Percentiles rank a stretch among this genome's conserved stretches.
phyloP scores from a whole-genome alignment of 305 asterid species.

The Solanum hybrid region DNA sequence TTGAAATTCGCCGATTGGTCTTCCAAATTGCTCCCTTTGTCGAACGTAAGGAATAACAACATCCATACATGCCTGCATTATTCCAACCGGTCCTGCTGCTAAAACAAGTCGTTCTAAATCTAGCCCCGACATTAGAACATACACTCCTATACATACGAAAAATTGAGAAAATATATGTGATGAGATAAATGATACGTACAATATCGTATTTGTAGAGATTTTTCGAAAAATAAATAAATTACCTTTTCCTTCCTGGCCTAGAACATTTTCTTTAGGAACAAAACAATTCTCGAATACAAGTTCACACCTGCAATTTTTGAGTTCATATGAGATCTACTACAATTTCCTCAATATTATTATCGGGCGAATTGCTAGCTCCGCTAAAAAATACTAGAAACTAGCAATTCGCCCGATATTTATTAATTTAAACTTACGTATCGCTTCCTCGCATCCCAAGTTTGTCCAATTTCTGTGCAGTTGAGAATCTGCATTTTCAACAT shows the following conservation, averaged over 20 bases:
- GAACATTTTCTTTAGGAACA: slow-evolving; percentile 76
- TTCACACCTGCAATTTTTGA: slow-evolving; percentile 63
- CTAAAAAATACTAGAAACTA: neutral
- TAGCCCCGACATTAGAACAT: slow-evolving; percentile 90
- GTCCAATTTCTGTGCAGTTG: slow-evolving; percentile 93
- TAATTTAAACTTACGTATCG: slow-evolving; percentile 59
- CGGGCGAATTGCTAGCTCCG: neutral
- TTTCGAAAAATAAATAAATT: neutral
- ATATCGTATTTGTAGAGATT: neutral
- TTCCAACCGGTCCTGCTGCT: slow-evolving; percentile 93
- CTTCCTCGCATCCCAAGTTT: slow-evolving; percentile 98
- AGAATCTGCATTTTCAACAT: slow-evolving; percentile 54
- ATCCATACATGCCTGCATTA: slow-evolving; percentile 94
- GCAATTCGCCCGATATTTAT: neutral
- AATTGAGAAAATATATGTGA: neutral
- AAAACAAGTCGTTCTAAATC: slow-evolving; percentile 89
- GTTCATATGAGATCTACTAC: neutral
- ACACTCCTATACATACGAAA: slow-evolving; percentile 55
- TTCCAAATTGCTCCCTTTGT: slow-evolving; percentile 85
- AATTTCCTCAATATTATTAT: neutral
- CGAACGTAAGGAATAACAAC: slow-evolving; percentile 75
- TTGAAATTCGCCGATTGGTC: slow-evolving; percentile 84
- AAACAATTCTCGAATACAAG: slow-evolving; percentile 94
- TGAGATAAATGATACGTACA: neutral
- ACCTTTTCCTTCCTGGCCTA: slow-evolving; percentile 76